Evolutionary conservation across 2,329 filamentous ascomycete genomes (phyloP).

Genomic region (Ophiocordyceps camponoti-floridani): DNA sequence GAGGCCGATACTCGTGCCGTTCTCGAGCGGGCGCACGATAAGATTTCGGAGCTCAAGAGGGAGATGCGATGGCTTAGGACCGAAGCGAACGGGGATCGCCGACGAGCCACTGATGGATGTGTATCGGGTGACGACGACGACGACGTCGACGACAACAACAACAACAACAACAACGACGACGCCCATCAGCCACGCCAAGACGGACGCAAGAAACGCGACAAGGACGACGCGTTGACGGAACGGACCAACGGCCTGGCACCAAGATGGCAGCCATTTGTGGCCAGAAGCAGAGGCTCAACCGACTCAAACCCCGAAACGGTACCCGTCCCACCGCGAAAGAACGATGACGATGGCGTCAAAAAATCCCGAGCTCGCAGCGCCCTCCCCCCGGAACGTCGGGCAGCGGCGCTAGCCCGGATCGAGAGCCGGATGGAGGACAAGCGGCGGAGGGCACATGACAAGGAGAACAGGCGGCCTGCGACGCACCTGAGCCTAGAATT

Average conservation of each 20-base stretch:
- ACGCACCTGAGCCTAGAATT: background rate
- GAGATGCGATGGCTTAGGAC: conserved; percentile 28
- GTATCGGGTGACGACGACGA: background rate
- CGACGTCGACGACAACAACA: background rate
- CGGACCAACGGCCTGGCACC: conserved; percentile 14
- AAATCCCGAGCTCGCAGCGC: conserved; percentile 18
- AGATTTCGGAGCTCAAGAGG: conserved; percentile 36
- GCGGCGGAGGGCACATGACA: conserved; percentile 20
- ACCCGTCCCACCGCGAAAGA: background rate
- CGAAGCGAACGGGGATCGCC: too few relatives aligned
- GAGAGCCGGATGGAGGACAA: conserved; percentile 35
- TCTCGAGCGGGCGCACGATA: conserved; percentile 35
- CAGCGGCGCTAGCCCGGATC: conserved; percentile 35
- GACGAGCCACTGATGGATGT: too few relatives aligned
- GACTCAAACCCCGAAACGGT: conserved; percentile 8
- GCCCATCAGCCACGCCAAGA: background rate
- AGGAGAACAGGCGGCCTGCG: conserved; percentile 30
- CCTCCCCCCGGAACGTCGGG: conserved; percentile 30
- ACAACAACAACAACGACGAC: background rate
- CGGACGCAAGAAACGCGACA: conserved; percentile 9
- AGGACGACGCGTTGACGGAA: conserved; percentile 5
- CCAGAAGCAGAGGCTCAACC: conserved; percentile 6
- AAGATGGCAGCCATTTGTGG: conserved; percentile 23
- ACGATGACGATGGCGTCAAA: background rate
- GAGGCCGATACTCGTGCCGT: conserved; percentile 38